Evolutionary conservation across 179 eudicot genomes (phyloP).

Genomic region (Spergularia azorica): DNA sequence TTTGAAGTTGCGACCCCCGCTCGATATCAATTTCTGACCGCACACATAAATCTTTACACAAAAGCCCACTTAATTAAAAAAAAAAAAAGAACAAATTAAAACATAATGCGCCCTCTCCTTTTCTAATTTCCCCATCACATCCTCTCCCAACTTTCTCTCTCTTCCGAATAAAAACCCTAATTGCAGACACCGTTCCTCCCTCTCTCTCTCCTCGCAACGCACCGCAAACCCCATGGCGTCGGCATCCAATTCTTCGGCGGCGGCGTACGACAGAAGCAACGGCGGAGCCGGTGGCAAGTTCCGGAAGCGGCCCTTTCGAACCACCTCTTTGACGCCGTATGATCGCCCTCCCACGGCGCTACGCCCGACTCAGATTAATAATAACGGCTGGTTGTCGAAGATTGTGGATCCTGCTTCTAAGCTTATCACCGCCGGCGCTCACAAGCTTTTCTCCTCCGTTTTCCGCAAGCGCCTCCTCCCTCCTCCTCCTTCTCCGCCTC

Average conservation of each 20-base stretch:
- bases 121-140: neutral
- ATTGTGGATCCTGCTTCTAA: constrained; percentile 86
- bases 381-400: constrained; percentile 60
- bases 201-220: constrained; percentile 18
- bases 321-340: constrained; percentile 59
- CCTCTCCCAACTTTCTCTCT: neutral
- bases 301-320: constrained; percentile 40
- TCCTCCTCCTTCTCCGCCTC: constrained; percentile 40
- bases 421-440: constrained; percentile 65
- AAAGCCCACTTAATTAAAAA: too few species aligned
- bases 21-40: too few species aligned
- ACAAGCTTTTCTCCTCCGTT: constrained; percentile 60
- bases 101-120: too few species aligned
- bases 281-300: constrained; percentile 77
- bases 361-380: constrained; percentile 37
- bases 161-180: constrained; percentile 42
- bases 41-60: too few species aligned
- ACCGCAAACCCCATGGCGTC: neutral
- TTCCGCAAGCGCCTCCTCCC: constrained; percentile 72
- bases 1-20: too few species aligned
- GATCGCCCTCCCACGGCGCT: constrained; percentile 61
- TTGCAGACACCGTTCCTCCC: constrained; percentile 14
- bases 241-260: neutral
- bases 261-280: constrained; percentile 27
- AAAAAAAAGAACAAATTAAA: too few species aligned